Evolutionary conservation across 176 grass and related monocot species (phyloP), one percentile per base, ranked within the genome.

Genomic region (Hordeum vulgare): DNA sequence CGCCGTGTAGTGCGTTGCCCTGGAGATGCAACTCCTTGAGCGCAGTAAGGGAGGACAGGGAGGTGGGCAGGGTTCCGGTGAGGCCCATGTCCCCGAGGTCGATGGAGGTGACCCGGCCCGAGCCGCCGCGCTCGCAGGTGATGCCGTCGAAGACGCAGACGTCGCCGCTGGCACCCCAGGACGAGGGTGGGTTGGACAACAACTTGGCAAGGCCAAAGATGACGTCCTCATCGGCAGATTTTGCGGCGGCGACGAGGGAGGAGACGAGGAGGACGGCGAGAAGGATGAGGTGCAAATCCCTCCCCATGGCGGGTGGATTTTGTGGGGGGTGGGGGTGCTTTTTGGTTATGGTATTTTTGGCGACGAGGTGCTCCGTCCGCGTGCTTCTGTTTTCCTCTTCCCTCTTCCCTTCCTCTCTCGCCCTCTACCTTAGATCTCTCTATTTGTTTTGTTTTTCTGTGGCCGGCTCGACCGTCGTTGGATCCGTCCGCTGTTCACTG

Each of bases 21-120:
- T 92, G 90, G 29, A 95, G 93, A 83, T 90, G 88, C 36, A 95
- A 66, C 33, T 64, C 81, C 56, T 81, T 70, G 65, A 95, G 88
- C 34, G 71, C 84, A 51, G 85, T 84, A 36, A 97, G 92, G n/a
- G 40, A 33, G n/a, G 88, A 77, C 24, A 97, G 56, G 25, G 94
- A 90, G 33, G 75, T 1, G 31, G 90, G 60, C 3, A 97, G 88
- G 14, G 75, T 83, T 20, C 95, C 95, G 23, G 86, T 74, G 17
- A 94, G 47, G 1, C 59, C 80, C 74, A 26, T 37, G 29, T 76
- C 45, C 45, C 63, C 69, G 51, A 98, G 93, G 73, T 90, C 89
- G 85, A 98, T 90, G 44, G 31, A 31, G 64, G 84, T 81, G 67
- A 98, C 93, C 23, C 85, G 83, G 18, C 85, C 89, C 36, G 71